Conservation (phyloP, 768 basidiomycete species). For the Cystofilobasidium capitatum region DNA sequence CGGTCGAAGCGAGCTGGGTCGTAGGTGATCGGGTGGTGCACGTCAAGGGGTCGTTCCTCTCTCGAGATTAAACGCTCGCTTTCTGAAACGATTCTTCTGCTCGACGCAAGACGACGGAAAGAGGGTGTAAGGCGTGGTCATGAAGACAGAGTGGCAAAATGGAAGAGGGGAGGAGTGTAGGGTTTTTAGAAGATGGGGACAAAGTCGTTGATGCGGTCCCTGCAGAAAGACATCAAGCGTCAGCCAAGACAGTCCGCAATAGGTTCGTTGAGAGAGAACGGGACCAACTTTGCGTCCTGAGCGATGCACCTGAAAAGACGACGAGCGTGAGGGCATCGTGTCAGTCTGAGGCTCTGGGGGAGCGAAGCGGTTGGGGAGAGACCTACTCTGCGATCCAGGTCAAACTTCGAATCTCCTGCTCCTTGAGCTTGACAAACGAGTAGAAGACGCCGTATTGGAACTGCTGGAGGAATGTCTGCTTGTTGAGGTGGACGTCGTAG, state of each 20-base stretch:
- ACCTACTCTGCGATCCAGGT: constrained; percentile 79
- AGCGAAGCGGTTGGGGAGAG: too few relatives aligned
- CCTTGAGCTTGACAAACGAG: constrained; percentile 59
- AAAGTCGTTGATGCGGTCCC: constrained; percentile 84
- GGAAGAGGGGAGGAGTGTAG: background rate
- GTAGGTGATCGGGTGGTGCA: background rate
- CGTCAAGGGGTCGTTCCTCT: background rate
- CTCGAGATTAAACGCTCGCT: background rate
- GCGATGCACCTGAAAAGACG: constrained; percentile 58
- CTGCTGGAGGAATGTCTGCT: constrained; percentile 87
- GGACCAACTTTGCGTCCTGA: constrained; percentile 62
- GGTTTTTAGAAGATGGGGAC: constrained; percentile 73
- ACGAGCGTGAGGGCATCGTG: background rate
- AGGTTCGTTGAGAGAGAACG: background rate
- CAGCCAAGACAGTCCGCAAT: background rate
- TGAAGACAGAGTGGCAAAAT: too few relatives aligned
- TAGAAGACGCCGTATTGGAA: constrained; percentile 82
- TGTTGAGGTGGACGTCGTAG: constrained; percentile 87
- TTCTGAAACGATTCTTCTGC: background rate
- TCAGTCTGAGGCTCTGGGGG: background rate
- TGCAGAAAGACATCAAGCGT: background rate
- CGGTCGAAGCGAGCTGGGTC: background rate
- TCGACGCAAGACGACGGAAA: too few relatives aligned
- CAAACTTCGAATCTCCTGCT: constrained; percentile 47
- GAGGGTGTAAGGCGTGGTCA: too few relatives aligned